Base-by-base conservation (phyloP, 2,329 filamentous ascomycete species). In the Fusarium foetens region DNA sequence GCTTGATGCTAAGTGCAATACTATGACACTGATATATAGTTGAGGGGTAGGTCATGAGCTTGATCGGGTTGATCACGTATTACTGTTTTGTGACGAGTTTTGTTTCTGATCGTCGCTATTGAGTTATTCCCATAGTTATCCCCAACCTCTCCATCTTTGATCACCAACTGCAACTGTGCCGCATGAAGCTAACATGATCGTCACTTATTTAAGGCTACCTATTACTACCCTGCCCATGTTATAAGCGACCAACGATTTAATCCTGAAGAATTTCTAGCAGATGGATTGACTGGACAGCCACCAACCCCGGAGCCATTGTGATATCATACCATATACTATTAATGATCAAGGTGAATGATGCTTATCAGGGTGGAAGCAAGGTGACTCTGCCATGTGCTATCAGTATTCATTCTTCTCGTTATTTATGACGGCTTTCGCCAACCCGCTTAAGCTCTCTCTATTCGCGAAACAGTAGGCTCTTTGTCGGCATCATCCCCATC, bases 401-500 rank as follows among this genome's bases (percentile, higher is more conserved):
- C 6, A 12, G 11, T 10, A 5, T 8, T 16, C 8, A 16, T 14
- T 17, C 19, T 12, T 33, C 17, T 8, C 12, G 2, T 17, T 5
- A 6, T 16, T 12, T 27, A 14, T 16, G 14, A 1, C 0, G 1
- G 11, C 1, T n/a, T 21, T 16, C 0, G 2, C 0, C 0, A 6
- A 8, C 1, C 17, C 0, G 1, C 13, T 33, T 58, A 70, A 5
- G 64, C 39, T 17, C 59, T 27, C 23, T 72, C 65, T 17, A 72
- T 29, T n/a, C 42, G 63, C 6, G 68, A 68, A n/a, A 45, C 45
- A 31, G 33, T 33, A 6, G 55, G 55, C 10, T 36, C 65, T 21
- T 70, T 70, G 5, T 65, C 48, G 19, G 13, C 31, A 41, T 69
- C 51, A 19, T 70, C 65, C 5, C 39, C 42, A 12, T 72, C 49